Evolutionary conservation across 2,329 filamentous ascomycete genomes (phyloP).

Genomic region (Pseudogymnoascus verrucosus): DNA sequence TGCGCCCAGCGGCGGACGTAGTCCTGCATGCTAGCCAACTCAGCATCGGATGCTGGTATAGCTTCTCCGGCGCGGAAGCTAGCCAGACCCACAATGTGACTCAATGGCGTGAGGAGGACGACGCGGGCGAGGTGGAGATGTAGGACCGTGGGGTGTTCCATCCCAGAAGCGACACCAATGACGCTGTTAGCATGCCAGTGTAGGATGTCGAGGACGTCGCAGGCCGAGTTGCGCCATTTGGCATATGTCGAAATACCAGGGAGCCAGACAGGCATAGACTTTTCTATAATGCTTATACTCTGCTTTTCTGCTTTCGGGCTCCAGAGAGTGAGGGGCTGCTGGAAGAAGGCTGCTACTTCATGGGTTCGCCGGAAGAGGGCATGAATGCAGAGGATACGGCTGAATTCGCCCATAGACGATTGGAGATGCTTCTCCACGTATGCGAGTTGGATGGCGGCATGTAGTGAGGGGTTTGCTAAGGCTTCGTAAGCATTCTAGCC

Average conservation of each 20-base stretch:
- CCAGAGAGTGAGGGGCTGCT: constrained; percentile 38
- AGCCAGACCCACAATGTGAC: constrained; percentile 18
- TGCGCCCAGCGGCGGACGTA: constrained; percentile 40
- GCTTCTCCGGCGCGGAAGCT: constrained; percentile 9
- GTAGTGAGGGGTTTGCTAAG: constrained; percentile 30
- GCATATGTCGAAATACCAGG: constrained; percentile 39
- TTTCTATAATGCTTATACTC: constrained; percentile 15
- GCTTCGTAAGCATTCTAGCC: background rate
- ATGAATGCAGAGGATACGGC: constrained; percentile 40
- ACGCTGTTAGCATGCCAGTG: constrained; percentile 37
- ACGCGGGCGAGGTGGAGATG: constrained; percentile 36
- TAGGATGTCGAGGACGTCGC: constrained; percentile 35
- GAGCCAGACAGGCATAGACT: constrained; percentile 35
- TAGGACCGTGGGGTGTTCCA: constrained; percentile 36
- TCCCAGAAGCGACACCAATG: constrained; percentile 31
- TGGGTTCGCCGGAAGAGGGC: constrained; percentile 42
- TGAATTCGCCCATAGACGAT: constrained; percentile 39
- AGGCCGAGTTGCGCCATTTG: constrained; percentile 37
- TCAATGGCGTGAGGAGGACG: constrained; percentile 32
- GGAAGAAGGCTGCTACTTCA: constrained; percentile 39
- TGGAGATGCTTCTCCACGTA: constrained; percentile 42
- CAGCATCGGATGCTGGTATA: constrained; percentile 3
- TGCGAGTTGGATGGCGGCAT: constrained; percentile 35
- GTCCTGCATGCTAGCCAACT: constrained; percentile 21
- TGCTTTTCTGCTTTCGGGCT: constrained; percentile 35